These are phyloP conservation scores for Priceomyces medius DNA, from an alignment of 805 yeast genomes.

Conservation along the genomic window DNA sequence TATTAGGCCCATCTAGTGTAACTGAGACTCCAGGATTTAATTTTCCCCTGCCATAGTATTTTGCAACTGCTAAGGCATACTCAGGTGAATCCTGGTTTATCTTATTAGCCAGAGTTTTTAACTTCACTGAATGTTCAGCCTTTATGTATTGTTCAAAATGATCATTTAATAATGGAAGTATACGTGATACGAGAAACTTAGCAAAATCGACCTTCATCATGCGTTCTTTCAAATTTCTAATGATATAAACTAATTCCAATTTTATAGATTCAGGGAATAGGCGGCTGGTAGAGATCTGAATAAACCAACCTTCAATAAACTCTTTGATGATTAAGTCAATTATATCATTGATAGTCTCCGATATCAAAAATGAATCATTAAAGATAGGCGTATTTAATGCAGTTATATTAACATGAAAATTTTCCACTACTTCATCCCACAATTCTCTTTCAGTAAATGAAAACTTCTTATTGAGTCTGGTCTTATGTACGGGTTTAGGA, in stretches of 20 bases:
- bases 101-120: constrained; percentile 19
- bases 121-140: constrained; percentile 37
- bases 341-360: constrained; percentile 53
- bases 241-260: constrained; percentile 41
- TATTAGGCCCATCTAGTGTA: constrained; percentile 22
- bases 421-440: constrained; percentile 18
- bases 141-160: constrained; percentile 56
- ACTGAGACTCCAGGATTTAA: constrained; percentile 58
- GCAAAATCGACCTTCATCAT: constrained; percentile 51
- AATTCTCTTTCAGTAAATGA: constrained; percentile 2
- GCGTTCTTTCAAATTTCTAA: constrained; percentile 42
- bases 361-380: constrained; percentile 51
- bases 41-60: constrained; percentile 48
- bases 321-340: constrained; percentile 48
- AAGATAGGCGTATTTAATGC: constrained; percentile 27
- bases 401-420: constrained; percentile 22
- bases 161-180: constrained; percentile 64
- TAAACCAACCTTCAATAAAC: constrained; percentile 60
- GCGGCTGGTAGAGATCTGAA: constrained; percentile 35
- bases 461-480: background rate
- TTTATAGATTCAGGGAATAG: constrained; percentile 41
- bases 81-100: constrained; percentile 23
- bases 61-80: constrained; percentile 40
- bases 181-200: constrained; percentile 51
- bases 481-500: background rate